phyloP scores from a whole-genome alignment of 192 early-diverging fungal genomes.

The Backusella luteola region DNA sequence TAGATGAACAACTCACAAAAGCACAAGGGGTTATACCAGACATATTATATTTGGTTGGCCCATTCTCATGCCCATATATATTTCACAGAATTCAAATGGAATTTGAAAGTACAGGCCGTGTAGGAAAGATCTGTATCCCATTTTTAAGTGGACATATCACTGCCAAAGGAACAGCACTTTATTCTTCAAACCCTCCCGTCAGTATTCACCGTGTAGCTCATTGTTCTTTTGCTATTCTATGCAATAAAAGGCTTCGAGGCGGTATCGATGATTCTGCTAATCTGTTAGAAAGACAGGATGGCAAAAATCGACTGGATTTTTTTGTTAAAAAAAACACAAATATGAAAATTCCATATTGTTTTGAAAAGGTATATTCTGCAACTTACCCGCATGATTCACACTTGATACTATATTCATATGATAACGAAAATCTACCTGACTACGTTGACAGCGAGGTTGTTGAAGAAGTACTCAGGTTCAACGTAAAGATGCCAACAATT shows the following conservation, averaged over 20 bases:
- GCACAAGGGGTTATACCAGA: conserved; percentile 9
- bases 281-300: not conserved
- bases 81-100: conserved; percentile 23
- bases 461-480: not conserved
- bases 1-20: conserved; percentile 34
- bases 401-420: not conserved
- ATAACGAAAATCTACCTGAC: not conserved
- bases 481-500: not conserved
- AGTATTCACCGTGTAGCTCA: conserved; percentile 29
- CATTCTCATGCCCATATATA: conserved; percentile 31
- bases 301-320: not conserved
- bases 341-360: not conserved
- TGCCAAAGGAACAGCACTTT: conserved; percentile 39
- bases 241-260: not conserved
- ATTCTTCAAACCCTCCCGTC: conserved; percentile 27
- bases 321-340: not conserved
- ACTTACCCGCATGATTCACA: not conserved
- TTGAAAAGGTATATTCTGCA: not conserved
- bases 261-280: not conserved
- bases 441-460: not conserved
- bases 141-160: conserved; percentile 31
- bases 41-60: conserved; percentile 43
- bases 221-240: conserved; percentile 33
- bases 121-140: conserved; percentile 35
- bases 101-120: conserved; percentile 30